Evolutionary conservation across 2,329 filamentous ascomycete genomes (phyloP).

Genomic region (Trichoderma lentiforme): DNA sequence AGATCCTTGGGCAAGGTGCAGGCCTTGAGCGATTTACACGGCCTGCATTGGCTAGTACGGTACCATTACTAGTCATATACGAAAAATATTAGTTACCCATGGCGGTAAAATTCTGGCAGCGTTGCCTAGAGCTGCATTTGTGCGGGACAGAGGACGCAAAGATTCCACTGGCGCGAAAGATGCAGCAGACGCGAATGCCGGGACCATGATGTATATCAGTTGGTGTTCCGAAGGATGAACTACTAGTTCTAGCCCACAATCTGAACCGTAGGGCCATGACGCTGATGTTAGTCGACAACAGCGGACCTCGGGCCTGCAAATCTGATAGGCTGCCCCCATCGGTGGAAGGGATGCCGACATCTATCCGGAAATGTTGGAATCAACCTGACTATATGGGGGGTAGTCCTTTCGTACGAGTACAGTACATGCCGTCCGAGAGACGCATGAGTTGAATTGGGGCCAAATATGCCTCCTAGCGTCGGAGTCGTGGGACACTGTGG

Average conservation of each 20-base stretch:
- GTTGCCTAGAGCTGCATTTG: neutral
- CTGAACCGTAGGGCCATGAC: neutral
- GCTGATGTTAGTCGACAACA: neutral
- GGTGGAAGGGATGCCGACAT: neutral
- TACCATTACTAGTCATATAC: slow-evolving; percentile 3
- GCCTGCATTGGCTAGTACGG: neutral
- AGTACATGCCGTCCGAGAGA: neutral
- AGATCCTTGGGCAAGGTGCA: neutral
- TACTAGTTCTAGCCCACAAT: neutral
- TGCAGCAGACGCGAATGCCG: neutral
- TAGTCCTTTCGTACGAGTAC: neutral
- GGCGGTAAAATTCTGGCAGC: slow-evolving; percentile 3
- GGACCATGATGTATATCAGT: neutral
- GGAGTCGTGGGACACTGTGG: slow-evolving; percentile 8
- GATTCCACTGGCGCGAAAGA: neutral
- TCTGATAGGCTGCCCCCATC: neutral
- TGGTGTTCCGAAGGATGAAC: neutral
- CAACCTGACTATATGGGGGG: neutral
- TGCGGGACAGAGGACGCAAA: neutral
- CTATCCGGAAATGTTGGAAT: neutral
- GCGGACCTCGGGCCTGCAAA: neutral
- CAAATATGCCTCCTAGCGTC: slow-evolving; percentile 16
- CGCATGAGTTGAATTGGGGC: slow-evolving; percentile 4
- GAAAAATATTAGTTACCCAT: neutral
- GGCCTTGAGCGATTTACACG: slow-evolving; percentile 14